These are phyloP conservation scores for Tulasnella sp. DNA, from an alignment of 768 basidiomycete genomes.

Conservation along the genomic window DNA sequence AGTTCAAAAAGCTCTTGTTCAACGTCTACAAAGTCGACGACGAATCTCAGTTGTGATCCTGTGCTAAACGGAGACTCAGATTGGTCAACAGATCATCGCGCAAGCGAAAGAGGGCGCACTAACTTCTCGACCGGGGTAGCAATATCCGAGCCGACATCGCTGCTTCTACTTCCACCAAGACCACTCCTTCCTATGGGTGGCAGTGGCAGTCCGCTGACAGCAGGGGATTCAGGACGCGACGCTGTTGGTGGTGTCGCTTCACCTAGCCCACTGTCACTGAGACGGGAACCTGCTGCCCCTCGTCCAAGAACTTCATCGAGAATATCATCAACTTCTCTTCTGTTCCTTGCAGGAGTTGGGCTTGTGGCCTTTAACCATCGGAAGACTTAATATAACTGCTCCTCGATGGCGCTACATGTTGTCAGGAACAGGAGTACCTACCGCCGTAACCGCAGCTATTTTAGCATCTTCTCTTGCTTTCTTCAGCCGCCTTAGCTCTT, in stretches of 20 bases:
- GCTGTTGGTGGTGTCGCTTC: slow-evolving; percentile 33
- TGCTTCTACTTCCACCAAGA: slow-evolving; percentile 28
- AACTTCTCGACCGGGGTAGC: slow-evolving; percentile 18
- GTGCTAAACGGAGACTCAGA: slow-evolving; percentile 9
- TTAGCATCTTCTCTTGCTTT: slow-evolving; percentile 60
- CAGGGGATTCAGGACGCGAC: slow-evolving; percentile 40
- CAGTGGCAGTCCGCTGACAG: slow-evolving; percentile 60
- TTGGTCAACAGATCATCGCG: slow-evolving; percentile 23
- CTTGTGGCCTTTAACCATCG: not conserved
- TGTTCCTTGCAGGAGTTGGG: not conserved
- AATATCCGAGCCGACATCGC: slow-evolving; percentile 28
- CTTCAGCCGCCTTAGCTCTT: slow-evolving; percentile 72
- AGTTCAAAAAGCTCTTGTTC: slow-evolving; percentile 88
- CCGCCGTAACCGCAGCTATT: not conserved
- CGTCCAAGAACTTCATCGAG: slow-evolving; percentile 67
- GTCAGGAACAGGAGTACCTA: not conserved
- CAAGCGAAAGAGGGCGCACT: not conserved
- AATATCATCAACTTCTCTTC: slow-evolving; percentile 34
- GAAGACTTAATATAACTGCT: not conserved
- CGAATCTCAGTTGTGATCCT: slow-evolving; percentile 40
- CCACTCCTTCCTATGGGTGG: slow-evolving; percentile 49
- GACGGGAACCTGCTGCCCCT: slow-evolving; percentile 54
- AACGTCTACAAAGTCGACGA: slow-evolving; percentile 79
- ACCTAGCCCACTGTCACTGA: slow-evolving; percentile 36
- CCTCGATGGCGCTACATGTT: not conserved